A percentile compares a stretch with the other conserved stretches of the same genome.
Conservation (phyloP, 2,329 filamentous ascomycete genomes). For the Gnomoniopsis sp. region DNA sequence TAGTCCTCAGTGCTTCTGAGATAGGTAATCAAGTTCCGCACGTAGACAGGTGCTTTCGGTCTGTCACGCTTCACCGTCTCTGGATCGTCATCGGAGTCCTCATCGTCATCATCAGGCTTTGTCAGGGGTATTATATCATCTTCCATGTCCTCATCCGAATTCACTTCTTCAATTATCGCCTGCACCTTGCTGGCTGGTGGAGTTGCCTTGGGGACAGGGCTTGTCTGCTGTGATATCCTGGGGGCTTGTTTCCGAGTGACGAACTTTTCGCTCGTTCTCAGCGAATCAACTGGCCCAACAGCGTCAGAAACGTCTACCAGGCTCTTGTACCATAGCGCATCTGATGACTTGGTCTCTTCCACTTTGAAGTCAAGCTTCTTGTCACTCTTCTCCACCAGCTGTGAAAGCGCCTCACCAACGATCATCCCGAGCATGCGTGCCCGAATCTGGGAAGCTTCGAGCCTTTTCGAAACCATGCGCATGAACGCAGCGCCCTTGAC, state of each 20-base stretch:
- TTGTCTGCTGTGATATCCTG: constrained; percentile 29
- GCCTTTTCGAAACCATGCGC: constrained; percentile 77
- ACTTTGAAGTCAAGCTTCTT: constrained; percentile 79
- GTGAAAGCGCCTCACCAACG: constrained; percentile 70
- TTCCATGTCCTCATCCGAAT: constrained; percentile 57
- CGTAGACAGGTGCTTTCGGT: constrained; percentile 80
- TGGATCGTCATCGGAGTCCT: constrained; percentile 91
- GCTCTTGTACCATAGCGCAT: constrained; percentile 71
- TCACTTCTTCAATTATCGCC: constrained; percentile 63
- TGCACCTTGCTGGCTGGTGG: constrained; percentile 30
- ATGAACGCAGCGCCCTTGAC: constrained; percentile 72
- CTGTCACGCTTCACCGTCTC: constrained; percentile 83
- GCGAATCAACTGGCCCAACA: constrained; percentile 53
- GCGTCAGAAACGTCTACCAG: constrained; percentile 62
- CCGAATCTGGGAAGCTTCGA: constrained; percentile 70
- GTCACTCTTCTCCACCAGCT: constrained; percentile 63
- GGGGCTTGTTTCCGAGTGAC: constrained; percentile 11
- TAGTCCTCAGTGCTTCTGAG: constrained; percentile 79
- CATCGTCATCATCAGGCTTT: constrained; percentile 82
- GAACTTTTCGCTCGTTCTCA: constrained; percentile 31
- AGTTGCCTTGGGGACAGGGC: constrained; percentile 24
- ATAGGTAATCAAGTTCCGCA: constrained; percentile 76
- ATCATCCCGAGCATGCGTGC: constrained; percentile 85
- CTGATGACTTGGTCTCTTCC: constrained; percentile 70
- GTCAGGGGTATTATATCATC: constrained; percentile 73